Evolutionary conservation across 2,329 filamentous ascomycete species (phyloP), one percentile per base, ranked within the genome.

Genomic region (Fonsecaea multimorphosa): DNA sequence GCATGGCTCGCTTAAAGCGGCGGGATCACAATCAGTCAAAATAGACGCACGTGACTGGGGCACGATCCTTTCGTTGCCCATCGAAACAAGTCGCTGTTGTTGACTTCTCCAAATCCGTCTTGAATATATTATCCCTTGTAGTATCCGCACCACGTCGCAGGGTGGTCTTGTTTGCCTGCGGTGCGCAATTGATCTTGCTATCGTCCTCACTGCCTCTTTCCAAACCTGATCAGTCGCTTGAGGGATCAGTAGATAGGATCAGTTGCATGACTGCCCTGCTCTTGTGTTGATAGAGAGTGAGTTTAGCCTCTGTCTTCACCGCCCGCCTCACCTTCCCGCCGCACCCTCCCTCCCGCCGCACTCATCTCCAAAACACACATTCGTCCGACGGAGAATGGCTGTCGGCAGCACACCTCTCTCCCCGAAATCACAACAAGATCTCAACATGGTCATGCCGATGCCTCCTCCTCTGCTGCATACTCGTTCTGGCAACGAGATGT

Each of bases 381-480:
- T 31, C 46, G 4, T 24, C 19, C 46, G 46, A 53, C 31, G 22
- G n/a, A 58, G 27, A 12, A 60, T 60, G 58, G 58, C 58, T 29
- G 31, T 40, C 22, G 46, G 58, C 32, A 66, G 49, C 49, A 71
- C 59, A 27, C 68, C 70, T 32, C 69, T 73, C 34, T 70, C 71
- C 9, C 65, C 72, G 11, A 67, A 64, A 24, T 70, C 65, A 52
- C 66, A 68, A 54, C 66, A 70, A 59, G 64, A 61, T 51, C 64
- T 70, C 36, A 71, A 71, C 68, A 67, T 76, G 66, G 67, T 64
- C 29, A 66, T 82, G 58, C 79, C 80, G 34, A 78, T 81, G 63
- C 79, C 80, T 59, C 81, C 81, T 58, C 81, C 81, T 52, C 75
- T 82, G 32, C 74, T 83, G 24, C 81, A 83, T 67, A 82, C 81